These are phyloP conservation scores for Hypocreales sp. DNA, from an alignment of 2,329 filamentous ascomycete genomes.

Conservation along the genomic window DNA sequence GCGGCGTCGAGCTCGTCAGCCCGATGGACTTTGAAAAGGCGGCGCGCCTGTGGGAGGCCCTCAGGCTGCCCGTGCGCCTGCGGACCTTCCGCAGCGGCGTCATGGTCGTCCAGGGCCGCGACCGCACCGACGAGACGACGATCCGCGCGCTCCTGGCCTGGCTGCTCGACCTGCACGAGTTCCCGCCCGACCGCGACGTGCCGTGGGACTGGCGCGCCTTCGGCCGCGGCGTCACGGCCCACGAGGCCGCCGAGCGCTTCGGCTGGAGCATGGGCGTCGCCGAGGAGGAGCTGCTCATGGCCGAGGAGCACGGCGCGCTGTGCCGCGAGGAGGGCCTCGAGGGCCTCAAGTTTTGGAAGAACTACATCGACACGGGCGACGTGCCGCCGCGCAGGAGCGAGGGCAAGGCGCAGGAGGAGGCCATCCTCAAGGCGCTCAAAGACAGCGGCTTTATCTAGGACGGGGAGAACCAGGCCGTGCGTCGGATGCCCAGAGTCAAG, in stretches of 20 bases:
- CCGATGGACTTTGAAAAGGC: conserved; percentile 87
- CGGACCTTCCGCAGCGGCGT: conserved; percentile 85
- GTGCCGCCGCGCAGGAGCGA: conserved; percentile 13
- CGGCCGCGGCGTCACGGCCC: conserved; percentile 75
- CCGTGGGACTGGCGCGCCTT: conserved; percentile 65
- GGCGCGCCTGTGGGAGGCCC: conserved; percentile 70
- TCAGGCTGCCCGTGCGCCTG: conserved; percentile 73
- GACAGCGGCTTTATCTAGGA: conserved; percentile 22
- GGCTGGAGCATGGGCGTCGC: conserved; percentile 97
- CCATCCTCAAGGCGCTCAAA: conserved; percentile 25
- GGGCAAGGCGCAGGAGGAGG: conserved; percentile 20
- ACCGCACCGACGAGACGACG: conserved; percentile 83
- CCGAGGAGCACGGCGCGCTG: conserved; percentile 73
- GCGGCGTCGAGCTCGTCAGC: conserved; percentile 87
- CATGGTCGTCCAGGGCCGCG: conserved; percentile 79
- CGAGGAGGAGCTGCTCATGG: conserved; percentile 92
- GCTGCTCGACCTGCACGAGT: conserved; percentile 57
- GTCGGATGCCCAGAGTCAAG: no score
- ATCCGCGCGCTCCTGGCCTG: conserved; percentile 61
- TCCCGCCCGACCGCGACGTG: conserved; percentile 47
- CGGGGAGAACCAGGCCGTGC: no score
- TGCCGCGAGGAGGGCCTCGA: conserved; percentile 89
- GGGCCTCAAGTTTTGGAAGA: conserved; percentile 87
- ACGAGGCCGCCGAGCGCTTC: conserved; percentile 78
- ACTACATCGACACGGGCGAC: conserved; percentile 40